Evolutionary conservation across 2,329 filamentous ascomycete genomes (phyloP).

Genomic region (Sphaerulina populicola): DNA sequence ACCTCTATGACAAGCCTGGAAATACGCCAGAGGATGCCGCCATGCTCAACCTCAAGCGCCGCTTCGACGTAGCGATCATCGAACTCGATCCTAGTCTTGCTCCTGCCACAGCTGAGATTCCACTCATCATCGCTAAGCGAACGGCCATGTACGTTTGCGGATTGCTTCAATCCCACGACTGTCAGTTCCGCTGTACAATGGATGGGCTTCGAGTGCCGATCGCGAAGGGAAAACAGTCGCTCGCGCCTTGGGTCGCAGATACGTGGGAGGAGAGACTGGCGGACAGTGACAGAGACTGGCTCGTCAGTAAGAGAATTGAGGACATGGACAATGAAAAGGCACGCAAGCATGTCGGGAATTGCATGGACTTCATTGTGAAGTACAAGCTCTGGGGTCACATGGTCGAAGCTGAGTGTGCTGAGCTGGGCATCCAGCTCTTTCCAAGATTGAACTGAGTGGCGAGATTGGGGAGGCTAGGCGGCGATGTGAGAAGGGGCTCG

Average conservation of each 20-base stretch:
- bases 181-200: slow-evolving; percentile 3
- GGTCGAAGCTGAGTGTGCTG: slow-evolving; percentile 5
- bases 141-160: slow-evolving; percentile 5
- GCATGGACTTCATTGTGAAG: slow-evolving; percentile 7
- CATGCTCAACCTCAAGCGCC: slow-evolving; percentile 4
- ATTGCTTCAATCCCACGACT: slow-evolving; percentile 4
- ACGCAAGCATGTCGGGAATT: neutral
- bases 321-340: slow-evolving; percentile 4
- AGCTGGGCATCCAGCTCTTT: neutral
- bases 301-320: slow-evolving; percentile 3
- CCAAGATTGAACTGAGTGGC: slow-evolving; percentile 1
- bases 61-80: neutral
- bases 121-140: slow-evolving; percentile 1
- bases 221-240: neutral
- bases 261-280: slow-evolving; percentile 7
- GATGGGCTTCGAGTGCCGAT: neutral
- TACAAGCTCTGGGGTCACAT: slow-evolving; percentile 7
- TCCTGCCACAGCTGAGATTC: neutral
- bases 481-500: neutral
- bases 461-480: neutral
- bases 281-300: slow-evolving; percentile 7
- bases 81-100: slow-evolving; percentile 1
- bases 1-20: slow-evolving; percentile 1
- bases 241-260: slow-evolving; percentile 3
- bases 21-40: slow-evolving; percentile 3